Evolutionary conservation across 2,329 filamentous ascomycete genomes (phyloP).

Genomic region (Fusarium cicatricum): DNA sequence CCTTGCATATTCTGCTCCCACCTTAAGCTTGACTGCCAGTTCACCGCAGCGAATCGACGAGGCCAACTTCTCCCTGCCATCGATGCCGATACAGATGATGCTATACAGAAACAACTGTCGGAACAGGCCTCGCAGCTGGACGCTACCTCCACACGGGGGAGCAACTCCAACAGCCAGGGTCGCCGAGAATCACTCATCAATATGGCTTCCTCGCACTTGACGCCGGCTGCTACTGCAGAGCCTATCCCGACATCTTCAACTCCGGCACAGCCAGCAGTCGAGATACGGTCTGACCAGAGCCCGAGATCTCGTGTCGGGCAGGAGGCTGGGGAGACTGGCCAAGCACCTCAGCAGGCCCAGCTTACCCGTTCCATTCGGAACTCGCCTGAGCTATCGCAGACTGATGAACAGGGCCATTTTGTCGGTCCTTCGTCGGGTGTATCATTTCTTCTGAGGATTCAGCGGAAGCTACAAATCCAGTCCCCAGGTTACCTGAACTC

Average conservation of each 20-base stretch:
- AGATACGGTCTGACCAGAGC: not conserved
- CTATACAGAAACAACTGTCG: not conserved
- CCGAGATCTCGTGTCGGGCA: not conserved
- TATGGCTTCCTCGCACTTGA: not conserved
- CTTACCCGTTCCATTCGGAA: slow-evolving; percentile 2
- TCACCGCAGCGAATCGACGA: slow-evolving; percentile 1
- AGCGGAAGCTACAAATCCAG: slow-evolving; percentile 45
- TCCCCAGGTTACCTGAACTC: slow-evolving; percentile 50
- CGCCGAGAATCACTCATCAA: not conserved
- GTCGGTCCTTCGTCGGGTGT: slow-evolving; percentile 33
- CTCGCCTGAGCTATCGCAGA: slow-evolving; percentile 9
- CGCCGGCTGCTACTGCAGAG: not conserved
- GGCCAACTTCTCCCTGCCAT: not conserved
- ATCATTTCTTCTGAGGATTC: slow-evolving; percentile 32
- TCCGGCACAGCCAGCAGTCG: not conserved
- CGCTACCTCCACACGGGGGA: not conserved
- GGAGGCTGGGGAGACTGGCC: not conserved
- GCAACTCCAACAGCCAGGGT: not conserved
- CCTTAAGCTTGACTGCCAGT: not conserved
- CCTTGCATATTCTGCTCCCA: slow-evolving; percentile 2
- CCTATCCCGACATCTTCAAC: not conserved
- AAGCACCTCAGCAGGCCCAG: not conserved
- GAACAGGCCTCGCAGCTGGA: not conserved
- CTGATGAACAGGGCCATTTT: slow-evolving; percentile 19
- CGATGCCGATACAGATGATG: not conserved